Percentiles rank a stretch among this genome's conserved stretches.
These are phyloP conservation scores for Monilinia vaccinii-corymbosi DNA, from an alignment of 2,329 filamentous ascomycete genomes.

Conservation along the genomic window DNA sequence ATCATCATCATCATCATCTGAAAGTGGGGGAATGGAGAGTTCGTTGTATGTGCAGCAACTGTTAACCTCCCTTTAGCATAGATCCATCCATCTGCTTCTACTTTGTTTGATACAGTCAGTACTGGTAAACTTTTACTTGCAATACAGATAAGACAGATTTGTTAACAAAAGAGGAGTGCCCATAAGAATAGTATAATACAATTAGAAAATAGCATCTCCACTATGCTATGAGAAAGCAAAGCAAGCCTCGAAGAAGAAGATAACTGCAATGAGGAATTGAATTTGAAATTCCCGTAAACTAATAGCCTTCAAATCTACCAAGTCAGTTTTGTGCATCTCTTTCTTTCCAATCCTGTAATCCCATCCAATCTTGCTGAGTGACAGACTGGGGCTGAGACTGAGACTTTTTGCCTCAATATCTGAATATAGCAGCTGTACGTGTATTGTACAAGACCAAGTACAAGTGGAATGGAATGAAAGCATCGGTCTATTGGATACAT, in stretches of 20 bases:
- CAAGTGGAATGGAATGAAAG: not conserved
- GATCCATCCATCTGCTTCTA: not conserved
- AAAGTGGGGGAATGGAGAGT: not conserved
- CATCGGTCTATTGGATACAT: not conserved
- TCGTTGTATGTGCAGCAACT: not conserved
- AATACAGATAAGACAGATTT: too few species aligned
- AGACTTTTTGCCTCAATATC: not conserved
- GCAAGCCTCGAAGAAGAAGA: not conserved
- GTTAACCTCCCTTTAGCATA: not conserved
- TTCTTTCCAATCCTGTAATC: too few species aligned
- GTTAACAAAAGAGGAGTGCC: not conserved
- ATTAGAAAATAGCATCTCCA: not conserved
- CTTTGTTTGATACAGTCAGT: not conserved
- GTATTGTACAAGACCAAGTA: not conserved
- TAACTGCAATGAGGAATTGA: too few species aligned
- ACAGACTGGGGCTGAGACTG: not conserved
- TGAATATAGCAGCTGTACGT: not conserved
- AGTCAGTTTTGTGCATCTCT: not conserved
- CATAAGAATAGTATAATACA: not conserved
- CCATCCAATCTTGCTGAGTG: not conserved
- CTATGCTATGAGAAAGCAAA: not conserved
- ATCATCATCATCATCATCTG: conserved; percentile 2
- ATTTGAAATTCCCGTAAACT: not conserved
- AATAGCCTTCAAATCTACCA: not conserved
- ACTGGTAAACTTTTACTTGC: too few species aligned